Evolutionary conservation across 345 rosid species (phyloP), one percentile per base, ranked within the genome.

Genomic region (Rubroshorea leprosula): DNA sequence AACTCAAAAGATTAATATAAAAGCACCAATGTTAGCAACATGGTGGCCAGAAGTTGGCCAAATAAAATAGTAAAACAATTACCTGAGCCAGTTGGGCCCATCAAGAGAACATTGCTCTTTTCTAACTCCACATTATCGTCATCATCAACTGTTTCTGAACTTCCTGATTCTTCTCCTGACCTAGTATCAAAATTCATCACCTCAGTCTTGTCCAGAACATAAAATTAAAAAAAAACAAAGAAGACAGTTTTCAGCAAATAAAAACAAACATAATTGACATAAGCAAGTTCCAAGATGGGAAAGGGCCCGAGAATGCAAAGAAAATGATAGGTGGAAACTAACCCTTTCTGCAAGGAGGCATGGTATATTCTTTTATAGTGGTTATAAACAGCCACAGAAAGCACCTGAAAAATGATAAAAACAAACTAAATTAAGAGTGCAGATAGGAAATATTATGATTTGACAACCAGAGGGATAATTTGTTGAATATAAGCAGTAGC

Each of bases 51-150:
- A 29, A 51, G 57, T 43, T 49, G 57, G 44, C n/a, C n/a, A n/a
- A 31, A 7, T 51, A 43, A 49, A 7, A 20, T 9, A 21, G 55
- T 22, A 49, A 54, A 35, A 25, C 6, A 26, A 25, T 11, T 77
- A 89, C 98, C 98, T 35, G 98, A 92, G 62, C 96, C 98, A 62
- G 98, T 92, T 44, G 96, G 95, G 19, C 95, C 98, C 82, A 92
- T 87, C 78, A 92, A 61, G 50, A 92, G 95, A 38, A 89, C 96
- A 69, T 89, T 92, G 81, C 96, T 92, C 76, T 92, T 92, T 58
- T 92, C 98, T 74, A 92, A 74, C 68, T 89, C 98, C 19, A 92
- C 96, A 24, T 79, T 73, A 38, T 86, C 87, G 26, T 84, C 95
- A 68, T 83, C 78, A 77, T 83, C 89, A 67, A 74, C 44, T 63